Base-by-base conservation (phyloP, 331 rosid genomes). In the Quercus phellos region DNA sequence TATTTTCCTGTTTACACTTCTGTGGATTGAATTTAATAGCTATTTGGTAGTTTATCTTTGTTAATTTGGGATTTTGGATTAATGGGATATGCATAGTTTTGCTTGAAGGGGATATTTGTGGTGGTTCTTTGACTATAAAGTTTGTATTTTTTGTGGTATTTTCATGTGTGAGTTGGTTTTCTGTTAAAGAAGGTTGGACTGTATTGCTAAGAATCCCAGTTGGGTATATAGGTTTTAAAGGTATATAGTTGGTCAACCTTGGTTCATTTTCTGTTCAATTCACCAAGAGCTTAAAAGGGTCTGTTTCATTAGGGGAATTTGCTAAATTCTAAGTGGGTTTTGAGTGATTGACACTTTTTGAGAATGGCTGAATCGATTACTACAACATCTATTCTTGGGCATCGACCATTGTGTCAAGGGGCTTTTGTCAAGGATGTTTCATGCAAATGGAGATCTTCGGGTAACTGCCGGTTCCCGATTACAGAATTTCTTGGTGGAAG, bases 281-380 rank as follows among this genome's bases (percentile, higher is more conserved):
- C 69, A 22, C 22, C 32, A 72, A 32, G 76, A 77, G 72, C 58
- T 76, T 32, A 35, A 58, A 82, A 56, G 84, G 85, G 84, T 27
- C 55, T 63, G 53, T 78, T 60, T 30, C 11, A 53, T 66, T n/a
- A 77, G 72, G 74, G 53, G 18, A 61, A 27, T 30, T 60, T 55
- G 27, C 58, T 72, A 29, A 59, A 53, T 78, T 73, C 30, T 82
- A 32, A 80, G 42, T 86, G 73, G 83, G 43, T 86, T 55, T 87
- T 55, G 68, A 68, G 81, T 27, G 7, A 6, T 46, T 42, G 42
- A 74, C 61, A 11, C 21, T 75, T 22, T 24, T 22, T 1, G 12
- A 82, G 56, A 69, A 94, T 95, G 99, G 92, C 87, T 72, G 97
- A 95, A 76, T 91, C 98, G 54, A 80, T 95, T 82, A 88, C 99